phyloP scores from a whole-genome alignment of 805 yeast species.

The Komagataella phaffii region DNA sequence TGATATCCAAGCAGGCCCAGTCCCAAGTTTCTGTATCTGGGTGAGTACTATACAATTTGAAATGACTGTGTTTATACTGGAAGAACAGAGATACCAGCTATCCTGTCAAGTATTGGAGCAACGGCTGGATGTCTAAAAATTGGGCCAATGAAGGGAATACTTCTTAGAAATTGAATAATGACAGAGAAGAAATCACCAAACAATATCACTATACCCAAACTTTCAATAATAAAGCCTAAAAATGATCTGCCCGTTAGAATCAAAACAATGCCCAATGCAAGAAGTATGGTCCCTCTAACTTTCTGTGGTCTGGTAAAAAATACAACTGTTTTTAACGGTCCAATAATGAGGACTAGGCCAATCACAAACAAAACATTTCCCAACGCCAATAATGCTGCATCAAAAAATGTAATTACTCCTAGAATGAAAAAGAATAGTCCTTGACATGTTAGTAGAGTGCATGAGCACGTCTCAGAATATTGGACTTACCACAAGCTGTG shows the following conservation, averaged over 20 bases:
- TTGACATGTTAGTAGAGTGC: slow-evolving; percentile 1
- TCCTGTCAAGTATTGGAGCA: slow-evolving; percentile 59
- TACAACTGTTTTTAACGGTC: slow-evolving; percentile 66
- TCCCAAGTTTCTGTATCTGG: not conserved
- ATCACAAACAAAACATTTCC: slow-evolving; percentile 71
- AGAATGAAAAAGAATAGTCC: slow-evolving; percentile 63
- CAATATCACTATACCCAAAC: slow-evolving; percentile 77
- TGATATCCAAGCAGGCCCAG: not conserved
- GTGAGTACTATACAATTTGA: not conserved
- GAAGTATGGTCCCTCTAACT: slow-evolving; percentile 75
- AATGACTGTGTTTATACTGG: slow-evolving; percentile 31
- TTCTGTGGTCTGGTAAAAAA: slow-evolving; percentile 84
- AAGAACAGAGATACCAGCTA: slow-evolving; percentile 55
- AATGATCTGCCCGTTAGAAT: slow-evolving; percentile 70
- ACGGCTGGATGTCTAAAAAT: slow-evolving; percentile 65
- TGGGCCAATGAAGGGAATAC: slow-evolving; percentile 79
- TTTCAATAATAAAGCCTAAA: slow-evolving; percentile 73
- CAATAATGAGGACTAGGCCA: slow-evolving; percentile 81
- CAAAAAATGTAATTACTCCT: slow-evolving; percentile 80
- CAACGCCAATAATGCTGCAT: slow-evolving; percentile 75
- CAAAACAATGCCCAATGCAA: slow-evolving; percentile 58
- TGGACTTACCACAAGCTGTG: slow-evolving; percentile 56
- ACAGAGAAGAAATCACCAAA: slow-evolving; percentile 90
- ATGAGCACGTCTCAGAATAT: not conserved
- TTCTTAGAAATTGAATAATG: slow-evolving; percentile 72